Evolutionary conservation across 345 rosid genomes (phyloP).

Genomic region (Streptanthus diversifolius): DNA sequence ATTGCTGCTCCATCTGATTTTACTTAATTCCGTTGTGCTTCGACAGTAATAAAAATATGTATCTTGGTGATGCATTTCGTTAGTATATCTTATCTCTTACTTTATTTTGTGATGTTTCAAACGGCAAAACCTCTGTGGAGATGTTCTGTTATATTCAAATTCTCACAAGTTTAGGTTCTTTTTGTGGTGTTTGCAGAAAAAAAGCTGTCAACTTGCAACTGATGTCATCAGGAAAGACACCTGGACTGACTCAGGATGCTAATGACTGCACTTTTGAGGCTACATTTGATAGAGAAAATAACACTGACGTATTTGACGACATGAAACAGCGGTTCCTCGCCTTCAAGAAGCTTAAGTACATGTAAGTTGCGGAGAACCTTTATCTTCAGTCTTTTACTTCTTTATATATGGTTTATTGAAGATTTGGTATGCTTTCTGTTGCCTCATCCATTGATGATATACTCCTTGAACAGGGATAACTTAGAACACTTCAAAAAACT

Average conservation of each 20-base stretch:
- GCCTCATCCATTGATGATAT: not conserved
- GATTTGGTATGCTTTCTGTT: not conserved
- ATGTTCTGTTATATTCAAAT: not conserved
- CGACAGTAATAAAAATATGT: not conserved
- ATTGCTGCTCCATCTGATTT: not conserved
- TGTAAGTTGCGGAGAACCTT: slow-evolving; percentile 44
- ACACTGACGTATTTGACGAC: slow-evolving; percentile 49
- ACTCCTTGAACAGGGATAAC: slow-evolving; percentile 54
- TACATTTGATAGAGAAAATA: slow-evolving; percentile 25
- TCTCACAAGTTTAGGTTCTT: not conserved
- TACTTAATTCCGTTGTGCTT: too few relatives aligned
- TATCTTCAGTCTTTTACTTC: slow-evolving; percentile 16
- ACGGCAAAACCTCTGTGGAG: not conserved
- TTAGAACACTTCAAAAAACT: slow-evolving; percentile 60
- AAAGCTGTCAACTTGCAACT: slow-evolving; percentile 21
- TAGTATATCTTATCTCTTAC: not conserved
- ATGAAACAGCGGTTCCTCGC: slow-evolving; percentile 65
- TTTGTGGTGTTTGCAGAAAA: slow-evolving; percentile 17
- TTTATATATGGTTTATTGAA: slow-evolving; percentile 32
- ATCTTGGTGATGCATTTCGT: not conserved
- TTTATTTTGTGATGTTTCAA: slow-evolving; percentile 1
- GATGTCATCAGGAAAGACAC: slow-evolving; percentile 30
- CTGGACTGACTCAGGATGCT: slow-evolving; percentile 34
- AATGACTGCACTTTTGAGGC: slow-evolving; percentile 15
- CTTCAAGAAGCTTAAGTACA: slow-evolving; percentile 67